These are phyloP conservation scores for Mycena olivaceomarginata DNA, from an alignment of 768 basidiomycete genomes.

Conservation along the genomic window DNA sequence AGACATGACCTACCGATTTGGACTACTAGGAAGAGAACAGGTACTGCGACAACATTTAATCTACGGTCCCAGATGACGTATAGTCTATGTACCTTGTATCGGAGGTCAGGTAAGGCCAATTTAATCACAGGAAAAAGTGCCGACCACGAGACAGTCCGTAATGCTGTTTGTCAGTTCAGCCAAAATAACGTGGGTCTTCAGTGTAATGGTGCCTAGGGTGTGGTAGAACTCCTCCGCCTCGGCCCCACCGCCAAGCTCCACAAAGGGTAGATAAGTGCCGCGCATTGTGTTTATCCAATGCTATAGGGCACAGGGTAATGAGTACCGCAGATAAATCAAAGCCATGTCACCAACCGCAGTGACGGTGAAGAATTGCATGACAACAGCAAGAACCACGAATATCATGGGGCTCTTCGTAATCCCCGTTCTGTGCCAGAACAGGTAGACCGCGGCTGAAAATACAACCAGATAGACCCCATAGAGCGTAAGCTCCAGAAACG, in stretches of 20 bases:
- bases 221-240: conserved; percentile 6
- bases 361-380: not conserved
- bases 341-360: conserved; percentile 1
- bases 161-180: conserved; percentile 10
- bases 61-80: conserved; percentile 4
- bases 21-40: not conserved
- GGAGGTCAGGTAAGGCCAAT: not conserved
- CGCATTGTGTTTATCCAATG: conserved; percentile 14
- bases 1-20: conserved; percentile 7
- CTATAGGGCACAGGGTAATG: conserved; percentile 8
- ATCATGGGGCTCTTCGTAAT: conserved; percentile 10
- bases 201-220: not conserved
- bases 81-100: conserved; percentile 4
- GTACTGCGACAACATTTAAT: not conserved
- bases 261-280: conserved; percentile 6
- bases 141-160: conserved; percentile 13
- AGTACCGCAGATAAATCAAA: not conserved
- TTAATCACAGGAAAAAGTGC: not conserved
- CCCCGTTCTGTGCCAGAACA: conserved; percentile 1
- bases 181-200: conserved; percentile 5
- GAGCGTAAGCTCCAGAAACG: conserved; percentile 5
- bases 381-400: conserved; percentile 12
- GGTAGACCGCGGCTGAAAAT: conserved; percentile 9
- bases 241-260: conserved; percentile 8
- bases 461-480: conserved; percentile 13